Conservation (phyloP, 257 asterid species). For the Scutellaria galericulata region DNA sequence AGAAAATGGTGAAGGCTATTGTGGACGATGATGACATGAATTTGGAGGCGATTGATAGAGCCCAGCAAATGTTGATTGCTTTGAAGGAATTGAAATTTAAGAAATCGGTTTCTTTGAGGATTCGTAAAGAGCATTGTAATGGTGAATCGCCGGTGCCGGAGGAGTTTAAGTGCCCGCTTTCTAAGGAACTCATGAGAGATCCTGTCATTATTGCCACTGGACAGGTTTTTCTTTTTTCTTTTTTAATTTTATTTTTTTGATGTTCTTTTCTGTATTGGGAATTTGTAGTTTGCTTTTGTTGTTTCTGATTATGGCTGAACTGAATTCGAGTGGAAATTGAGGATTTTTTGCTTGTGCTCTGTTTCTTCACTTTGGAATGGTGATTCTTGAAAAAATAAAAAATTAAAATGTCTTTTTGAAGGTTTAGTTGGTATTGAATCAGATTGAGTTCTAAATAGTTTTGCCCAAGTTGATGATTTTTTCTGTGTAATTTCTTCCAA, state of each 20-base stretch:
- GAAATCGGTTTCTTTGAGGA: constrained; percentile 44
- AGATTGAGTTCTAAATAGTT: neutral
- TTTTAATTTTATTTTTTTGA: neutral
- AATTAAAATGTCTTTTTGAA: neutral
- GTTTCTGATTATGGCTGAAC: neutral
- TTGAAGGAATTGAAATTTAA: constrained; percentile 68
- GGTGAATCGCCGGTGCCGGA: constrained; percentile 65
- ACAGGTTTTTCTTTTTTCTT: constrained; percentile 53
- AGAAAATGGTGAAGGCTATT: constrained; percentile 63
- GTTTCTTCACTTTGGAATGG: constrained; percentile 17
- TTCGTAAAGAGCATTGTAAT: constrained; percentile 22
- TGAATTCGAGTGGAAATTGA: constrained; percentile 22
- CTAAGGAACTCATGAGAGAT: constrained; percentile 83
- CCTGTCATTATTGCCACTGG: constrained; percentile 88
- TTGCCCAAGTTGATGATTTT: constrained; percentile 9
- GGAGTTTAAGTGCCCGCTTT: constrained; percentile 85
- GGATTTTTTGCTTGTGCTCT: neutral
- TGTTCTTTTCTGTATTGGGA: neutral
- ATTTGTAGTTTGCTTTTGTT: constrained; percentile 1
- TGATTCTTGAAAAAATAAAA: neutral
- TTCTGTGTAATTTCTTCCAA: neutral
- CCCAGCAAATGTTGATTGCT: constrained; percentile 52
- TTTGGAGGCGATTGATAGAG: constrained; percentile 69
- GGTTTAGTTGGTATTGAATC: neutral
- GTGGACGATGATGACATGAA: constrained; percentile 61